These are phyloP conservation scores for Wickerhamiella hasegawae DNA, from an alignment of 805 yeast genomes.

Conservation along the genomic window DNA sequence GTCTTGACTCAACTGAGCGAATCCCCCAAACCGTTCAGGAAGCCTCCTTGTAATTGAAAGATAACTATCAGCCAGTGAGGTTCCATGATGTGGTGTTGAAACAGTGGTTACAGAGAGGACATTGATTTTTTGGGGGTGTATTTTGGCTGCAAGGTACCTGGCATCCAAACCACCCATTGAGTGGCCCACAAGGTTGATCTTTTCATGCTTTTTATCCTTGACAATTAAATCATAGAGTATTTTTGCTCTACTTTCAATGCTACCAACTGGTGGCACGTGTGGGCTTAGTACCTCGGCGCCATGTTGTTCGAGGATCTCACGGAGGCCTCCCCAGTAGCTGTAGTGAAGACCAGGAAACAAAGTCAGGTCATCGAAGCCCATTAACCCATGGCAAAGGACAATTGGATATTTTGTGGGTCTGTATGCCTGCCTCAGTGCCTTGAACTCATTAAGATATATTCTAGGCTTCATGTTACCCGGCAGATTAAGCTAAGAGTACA, in stretches of 20 bases:
- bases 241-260: slow-evolving; percentile 52
- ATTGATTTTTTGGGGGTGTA: slow-evolving; percentile 32
- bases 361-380: slow-evolving; percentile 54
- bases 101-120: slow-evolving; percentile 69
- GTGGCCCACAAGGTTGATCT: slow-evolving; percentile 64
- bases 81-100: slow-evolving; percentile 80
- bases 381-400: slow-evolving; percentile 72
- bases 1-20: slow-evolving; percentile 51
- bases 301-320: slow-evolving; percentile 36
- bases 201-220: slow-evolving; percentile 1
- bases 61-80: slow-evolving; percentile 63
- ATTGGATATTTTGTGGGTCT: slow-evolving; percentile 33
- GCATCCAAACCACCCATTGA: slow-evolving; percentile 93
- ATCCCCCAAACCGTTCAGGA: slow-evolving; percentile 22
- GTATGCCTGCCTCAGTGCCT: slow-evolving; percentile 8
- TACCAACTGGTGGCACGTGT: slow-evolving; percentile 69
- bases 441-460: slow-evolving; percentile 9
- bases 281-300: slow-evolving; percentile 62
- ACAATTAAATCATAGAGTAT: slow-evolving; percentile 37
- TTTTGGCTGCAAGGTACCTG: slow-evolving; percentile 49
- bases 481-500: no score
- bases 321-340: slow-evolving; percentile 75
- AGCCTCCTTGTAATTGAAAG: slow-evolving; percentile 18
- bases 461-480: no score
- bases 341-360: slow-evolving; percentile 28